A percentile compares a stretch with the other conserved stretches of the same genome.
phyloP scores from a whole-genome alignment of 306 rosid genomes.

The Alnus glutinosa region DNA sequence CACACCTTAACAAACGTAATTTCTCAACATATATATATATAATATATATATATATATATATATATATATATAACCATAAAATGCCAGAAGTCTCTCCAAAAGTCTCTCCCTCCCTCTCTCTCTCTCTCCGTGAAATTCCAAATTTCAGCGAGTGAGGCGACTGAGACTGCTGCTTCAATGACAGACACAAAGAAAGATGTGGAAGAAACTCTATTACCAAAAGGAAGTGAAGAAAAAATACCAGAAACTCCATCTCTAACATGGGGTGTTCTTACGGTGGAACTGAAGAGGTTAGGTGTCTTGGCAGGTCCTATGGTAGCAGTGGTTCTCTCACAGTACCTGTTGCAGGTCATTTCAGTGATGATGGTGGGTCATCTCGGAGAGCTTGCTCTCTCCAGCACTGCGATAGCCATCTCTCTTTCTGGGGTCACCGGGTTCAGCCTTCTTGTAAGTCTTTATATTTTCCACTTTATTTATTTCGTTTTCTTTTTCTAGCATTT shows the following conservation, averaged over 20 bases:
- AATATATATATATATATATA: not conserved
- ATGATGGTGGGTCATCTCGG: conserved; percentile 64
- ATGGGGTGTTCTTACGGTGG: conserved; percentile 34
- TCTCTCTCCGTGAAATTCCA: not conserved
- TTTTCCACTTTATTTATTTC: no score
- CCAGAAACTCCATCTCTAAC: conserved; percentile 12
- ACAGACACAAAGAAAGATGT: conserved; percentile 10
- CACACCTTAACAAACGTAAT: no score
- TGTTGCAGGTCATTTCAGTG: conserved; percentile 48
- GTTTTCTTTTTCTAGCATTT: not conserved
- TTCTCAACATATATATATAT: not conserved
- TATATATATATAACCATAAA: not conserved
- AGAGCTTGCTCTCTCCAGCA: conserved; percentile 53
- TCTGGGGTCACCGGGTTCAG: conserved; percentile 55
- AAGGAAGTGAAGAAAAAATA: not conserved
- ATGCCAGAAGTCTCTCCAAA: not conserved
- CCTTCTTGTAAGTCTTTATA: conserved; percentile 36
- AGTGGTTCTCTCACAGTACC: conserved; percentile 41
- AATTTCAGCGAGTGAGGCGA: not conserved
- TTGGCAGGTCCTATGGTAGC: conserved; percentile 59
- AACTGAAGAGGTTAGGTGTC: conserved; percentile 43
- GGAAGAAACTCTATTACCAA: conserved; percentile 33
- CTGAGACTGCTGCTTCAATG: not conserved
- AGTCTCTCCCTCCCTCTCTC: not conserved
- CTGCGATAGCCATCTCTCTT: conserved; percentile 53